Evolutionary conservation across 148 eudicot species (phyloP), one percentile per base, ranked within the genome.

Genomic region (Spergularia marina): DNA sequence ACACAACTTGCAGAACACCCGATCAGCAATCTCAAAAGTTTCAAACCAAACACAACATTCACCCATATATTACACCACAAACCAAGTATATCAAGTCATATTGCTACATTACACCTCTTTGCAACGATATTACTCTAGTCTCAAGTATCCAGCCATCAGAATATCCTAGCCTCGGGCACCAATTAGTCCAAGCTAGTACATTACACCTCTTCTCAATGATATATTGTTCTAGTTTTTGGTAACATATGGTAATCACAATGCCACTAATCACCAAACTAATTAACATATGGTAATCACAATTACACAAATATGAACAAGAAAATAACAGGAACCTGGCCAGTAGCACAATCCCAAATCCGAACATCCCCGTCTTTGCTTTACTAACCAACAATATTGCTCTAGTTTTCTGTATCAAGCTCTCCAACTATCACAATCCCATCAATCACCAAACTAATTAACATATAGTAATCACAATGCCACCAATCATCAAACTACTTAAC

Each of bases 311-410:
- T n/a, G 2, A 49, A 64, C 23, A 53, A 55, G 60, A 18, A 39
- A 67, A 53, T 63, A 77, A 55, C 20, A 17, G 21, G n/a, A 17
- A 95, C 99, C 97, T 92, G 98, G 17, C 98, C 98, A 62, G 98
- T 88, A 78, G 86, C 94, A 83, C 99, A 92, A 72, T 96, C 99
- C 98, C 99, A 96, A 58, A 96, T 82, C 80, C 91, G 87, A 69
- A 89, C 91, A 71, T 89, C 85, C 82, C 87, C 88, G 40, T 96
- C 99, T 87, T 89, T 90, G 72, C 97, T 87, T n/a, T n/a, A n/a
- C n/a, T n/a, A n/a, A n/a, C n/a, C n/a, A n/a, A n/a, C n/a, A n/a
- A n/a, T n/a, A n/a, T n/a, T n/a, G n/a, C n/a, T n/a, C n/a, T n/a
- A n/a, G n/a, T n/a, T n/a, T n/a, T 36, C 6, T 18, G 47, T 57